Conservation (phyloP, 2,329 filamentous ascomycete species). For the Phoma sp. region DNA sequence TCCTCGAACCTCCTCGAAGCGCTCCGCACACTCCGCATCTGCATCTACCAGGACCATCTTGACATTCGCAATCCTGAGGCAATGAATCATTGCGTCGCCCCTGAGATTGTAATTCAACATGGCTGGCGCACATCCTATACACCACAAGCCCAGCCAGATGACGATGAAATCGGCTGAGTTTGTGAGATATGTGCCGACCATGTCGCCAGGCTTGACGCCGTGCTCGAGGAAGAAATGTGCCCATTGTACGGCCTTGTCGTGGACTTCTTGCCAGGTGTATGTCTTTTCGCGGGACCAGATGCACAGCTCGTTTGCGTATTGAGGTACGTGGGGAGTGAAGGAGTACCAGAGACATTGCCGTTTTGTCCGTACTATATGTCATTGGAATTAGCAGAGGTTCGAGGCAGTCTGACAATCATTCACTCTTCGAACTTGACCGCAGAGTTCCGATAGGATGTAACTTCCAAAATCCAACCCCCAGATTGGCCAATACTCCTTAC, state of each 20-base stretch:
- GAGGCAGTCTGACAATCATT: not conserved
- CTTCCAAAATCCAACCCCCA: no score
- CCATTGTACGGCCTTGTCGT: conserved; percentile 40
- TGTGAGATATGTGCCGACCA: conserved; percentile 70
- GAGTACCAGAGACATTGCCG: conserved; percentile 40
- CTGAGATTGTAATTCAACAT: conserved; percentile 73
- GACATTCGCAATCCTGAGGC: conserved; percentile 63
- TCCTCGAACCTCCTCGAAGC: conserved; percentile 26
- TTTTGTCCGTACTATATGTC: conserved; percentile 49
- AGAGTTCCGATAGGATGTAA: not conserved
- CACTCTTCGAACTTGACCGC: not conserved
- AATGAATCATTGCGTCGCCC: conserved; percentile 68
- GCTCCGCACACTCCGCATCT: conserved; percentile 42
- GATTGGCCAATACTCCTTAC: no score
- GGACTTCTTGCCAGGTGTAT: conserved; percentile 42
- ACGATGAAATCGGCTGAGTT: conserved; percentile 72
- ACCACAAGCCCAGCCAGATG: conserved; percentile 68
- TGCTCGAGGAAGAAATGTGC: conserved; percentile 48
- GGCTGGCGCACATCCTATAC: conserved; percentile 71
- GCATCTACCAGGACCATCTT: conserved; percentile 65
- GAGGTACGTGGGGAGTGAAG: conserved; percentile 29
- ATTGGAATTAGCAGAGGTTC: not conserved
- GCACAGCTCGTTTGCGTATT: conserved; percentile 57
- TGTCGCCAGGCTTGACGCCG: conserved; percentile 65
- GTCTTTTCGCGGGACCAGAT: conserved; percentile 70